Base-by-base conservation (phyloP, 495 filamentous ascomycete genomes). In the Talaromyces liani region DNA sequence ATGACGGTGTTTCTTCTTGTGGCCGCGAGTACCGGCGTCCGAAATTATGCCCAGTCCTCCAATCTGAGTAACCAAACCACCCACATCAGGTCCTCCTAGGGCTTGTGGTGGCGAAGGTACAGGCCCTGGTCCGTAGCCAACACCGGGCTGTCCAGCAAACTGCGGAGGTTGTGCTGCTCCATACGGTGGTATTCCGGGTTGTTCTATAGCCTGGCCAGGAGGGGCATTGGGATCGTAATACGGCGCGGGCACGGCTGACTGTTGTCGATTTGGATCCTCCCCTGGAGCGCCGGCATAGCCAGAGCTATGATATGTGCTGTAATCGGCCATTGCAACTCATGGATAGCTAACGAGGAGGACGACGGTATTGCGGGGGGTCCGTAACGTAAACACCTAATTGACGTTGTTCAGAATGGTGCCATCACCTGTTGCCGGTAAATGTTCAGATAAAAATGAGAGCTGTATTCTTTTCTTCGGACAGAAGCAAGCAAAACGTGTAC, bases 1-100 rank as follows among this genome's bases (percentile, higher is more conserved):
- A 77, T 97, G 93, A 36, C 93, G 81, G 67, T 97, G 87, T 82
- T 96, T 97, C 84, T 98, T 98, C 79, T 89, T 92, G 69, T 86
- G 88, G 65, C 83, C 69, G 36, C 81, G 82, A 45, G 75, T 72
- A 45, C 76, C 80, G 61, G 82, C 80, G 63, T 91, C 89, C 64
- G 82, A 79, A 60, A 85, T 86, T 68, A 98, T 80, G 14, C 82
- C 86, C 81, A 95, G 83, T 12, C 86, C 85, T 39, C 89, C 87
- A 92, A 98, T 93, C 74, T 97, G 92, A n/a, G 87, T 85, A 34
- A 90, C 79, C 66, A 98, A 73, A 25, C 85, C 87, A 29, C 80
- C 86, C 73, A 83, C 77, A 41, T 72, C 67, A 7, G 77, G 79
- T 61, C 79, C 75, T 63, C 68, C 72, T 7, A 71, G 65, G 18